Percentiles rank a stretch among this genome's conserved stretches.
Evolutionary conservation across 2,329 filamentous ascomycete species (phyloP).

Genomic region (Cladophialophora carrionii): DNA sequence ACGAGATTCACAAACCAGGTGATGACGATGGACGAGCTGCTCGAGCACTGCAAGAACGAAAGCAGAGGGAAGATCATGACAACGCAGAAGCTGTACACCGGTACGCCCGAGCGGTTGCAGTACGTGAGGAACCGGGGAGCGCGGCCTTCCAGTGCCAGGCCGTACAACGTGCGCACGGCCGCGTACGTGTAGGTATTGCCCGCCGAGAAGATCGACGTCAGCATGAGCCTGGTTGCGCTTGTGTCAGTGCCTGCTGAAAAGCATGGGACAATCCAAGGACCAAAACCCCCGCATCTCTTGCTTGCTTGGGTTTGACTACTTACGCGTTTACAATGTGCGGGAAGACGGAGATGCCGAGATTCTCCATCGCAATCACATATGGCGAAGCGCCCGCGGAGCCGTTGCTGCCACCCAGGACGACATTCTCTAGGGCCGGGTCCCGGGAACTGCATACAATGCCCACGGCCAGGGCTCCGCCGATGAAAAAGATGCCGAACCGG

Average conservation of each 20-base stretch:
- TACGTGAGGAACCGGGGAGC: conserved; percentile 60
- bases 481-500: conserved; percentile 74
- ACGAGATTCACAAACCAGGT: conserved; percentile 59
- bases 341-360: conserved; percentile 45
- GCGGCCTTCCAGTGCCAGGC: conserved; percentile 57
- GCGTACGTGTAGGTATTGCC: conserved; percentile 62
- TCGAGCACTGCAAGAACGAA: conserved; percentile 58
- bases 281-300: conserved; percentile 59
- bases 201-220: conserved; percentile 60
- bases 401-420: conserved; percentile 48
- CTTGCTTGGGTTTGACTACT: conserved; percentile 42
- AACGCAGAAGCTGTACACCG: conserved; percentile 61
- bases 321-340: conserved; percentile 15
- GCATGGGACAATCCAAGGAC: conserved; percentile 49
- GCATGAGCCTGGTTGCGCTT: conserved; percentile 42
- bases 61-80: conserved; percentile 58
- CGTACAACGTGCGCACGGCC: conserved; percentile 58
- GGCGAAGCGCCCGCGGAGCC: conserved; percentile 59
- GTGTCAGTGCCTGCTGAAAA: not conserved
- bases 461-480: conserved; percentile 69
- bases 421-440: conserved; percentile 60
- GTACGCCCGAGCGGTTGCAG: conserved; percentile 64
- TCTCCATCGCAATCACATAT: conserved; percentile 65
- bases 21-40: conserved; percentile 55
- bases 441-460: conserved; percentile 70